Percentiles rank a stretch among this genome's conserved stretches.
Evolutionary conservation across 2,329 filamentous ascomycete genomes (phyloP).

Genomic region (Alternaria tenuissima): DNA sequence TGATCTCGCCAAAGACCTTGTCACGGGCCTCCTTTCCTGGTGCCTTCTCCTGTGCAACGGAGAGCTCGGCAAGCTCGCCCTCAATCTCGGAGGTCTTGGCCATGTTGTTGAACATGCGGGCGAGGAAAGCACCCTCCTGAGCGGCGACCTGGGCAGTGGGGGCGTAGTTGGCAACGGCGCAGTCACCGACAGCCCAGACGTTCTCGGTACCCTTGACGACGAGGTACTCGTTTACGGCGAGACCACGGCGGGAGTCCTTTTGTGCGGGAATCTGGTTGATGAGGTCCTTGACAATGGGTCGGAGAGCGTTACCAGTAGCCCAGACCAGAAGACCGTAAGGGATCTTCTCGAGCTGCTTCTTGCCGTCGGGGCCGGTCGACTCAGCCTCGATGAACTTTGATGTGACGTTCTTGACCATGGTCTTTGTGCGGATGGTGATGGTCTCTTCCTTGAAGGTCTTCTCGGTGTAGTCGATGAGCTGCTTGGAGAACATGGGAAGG

Average conservation of each 20-base stretch:
- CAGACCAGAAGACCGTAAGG: slow-evolving; percentile 97
- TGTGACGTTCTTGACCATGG: slow-evolving; percentile 97
- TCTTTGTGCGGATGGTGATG: slow-evolving; percentile 97
- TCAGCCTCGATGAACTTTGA: slow-evolving; percentile 93
- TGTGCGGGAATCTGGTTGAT: slow-evolving; percentile 93
- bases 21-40: slow-evolving; percentile 70
- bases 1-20: slow-evolving; percentile 76
- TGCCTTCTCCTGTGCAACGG: slow-evolving; percentile 67
- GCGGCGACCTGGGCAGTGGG: slow-evolving; percentile 96
- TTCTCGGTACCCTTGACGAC: slow-evolving; percentile 97
- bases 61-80: slow-evolving; percentile 74
- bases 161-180: slow-evolving; percentile 95
- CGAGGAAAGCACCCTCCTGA: slow-evolving; percentile 95
- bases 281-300: slow-evolving; percentile 87
- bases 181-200: slow-evolving; percentile 98
- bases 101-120: slow-evolving; percentile 98
- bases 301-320: slow-evolving; percentile 96
- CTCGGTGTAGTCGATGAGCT: slow-evolving; percentile 99
- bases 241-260: slow-evolving; percentile 91
- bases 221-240: slow-evolving; percentile 98
- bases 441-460: slow-evolving; percentile 99
- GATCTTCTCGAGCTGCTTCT: slow-evolving; percentile 80
- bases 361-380: slow-evolving; percentile 79
- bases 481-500: slow-evolving; percentile 97
- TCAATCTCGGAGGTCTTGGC: slow-evolving; percentile 90